Base-by-base conservation (phyloP, 2,329 filamentous ascomycete species). In the Paraphoma chrysanthemicola region DNA sequence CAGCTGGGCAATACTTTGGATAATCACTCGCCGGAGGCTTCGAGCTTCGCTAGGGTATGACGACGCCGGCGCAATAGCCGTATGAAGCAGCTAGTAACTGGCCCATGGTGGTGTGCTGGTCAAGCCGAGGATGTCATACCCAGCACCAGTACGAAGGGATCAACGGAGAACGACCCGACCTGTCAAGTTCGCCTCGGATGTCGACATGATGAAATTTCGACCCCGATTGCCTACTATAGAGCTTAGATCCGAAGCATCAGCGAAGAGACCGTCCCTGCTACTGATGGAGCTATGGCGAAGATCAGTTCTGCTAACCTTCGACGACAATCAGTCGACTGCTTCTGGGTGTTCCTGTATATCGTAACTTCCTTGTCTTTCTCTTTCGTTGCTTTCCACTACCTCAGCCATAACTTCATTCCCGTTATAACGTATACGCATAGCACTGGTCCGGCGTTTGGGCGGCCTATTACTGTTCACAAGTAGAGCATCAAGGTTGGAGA, bases 241-340 rank as follows among this genome's bases (percentile, higher is more conserved):
- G 39, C 44, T 71, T 71, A 74, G 71, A 73, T 74, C 72, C 71
- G 71, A 75, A 63, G 38, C 67, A 73, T 74, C 69, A 64, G 71
- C 71, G 71, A 69, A 48, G 43, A 36, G 17, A 16, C 41, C 41
- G 45, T 60, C 46, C 54, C 48, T 36, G 36, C 47, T 31, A 42
- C 48, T 30, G 46, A 42, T 38, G 38, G 41, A 54, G 51, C 48
- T 49, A 62, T 60, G 59, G 45, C 56, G 36, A 62, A 59, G 53
- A 46, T 59, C 49, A 46, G 48, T 18, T 46, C 31, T n/a, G 31
- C 49, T 42, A 53, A 56, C 45, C 55, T 31, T 48, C 54, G 58
- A 46, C 33, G 63, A 30, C 54, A 59, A 44, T 39, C 63, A 30
- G 33, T 56, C 30, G 63, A 69, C 39, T 51, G 59, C 45, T 52